Conservation (phyloP, 1,139 yeast genomes). For the Diutina neorugosa region DNA sequence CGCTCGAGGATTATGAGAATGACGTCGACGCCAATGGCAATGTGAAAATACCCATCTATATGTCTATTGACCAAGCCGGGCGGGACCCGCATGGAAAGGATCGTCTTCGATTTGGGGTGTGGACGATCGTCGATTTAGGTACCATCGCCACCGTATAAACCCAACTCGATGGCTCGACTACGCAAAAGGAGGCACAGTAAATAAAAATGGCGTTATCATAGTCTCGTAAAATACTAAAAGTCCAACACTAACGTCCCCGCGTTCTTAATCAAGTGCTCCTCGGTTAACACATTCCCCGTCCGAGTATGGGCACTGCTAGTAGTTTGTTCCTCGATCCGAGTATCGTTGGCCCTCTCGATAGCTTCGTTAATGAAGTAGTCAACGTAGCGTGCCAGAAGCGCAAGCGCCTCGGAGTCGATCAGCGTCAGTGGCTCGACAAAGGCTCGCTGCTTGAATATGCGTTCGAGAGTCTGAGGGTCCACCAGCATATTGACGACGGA, state of each 20-base stretch:
- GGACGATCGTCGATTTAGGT: background rate
- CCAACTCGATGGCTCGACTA: background rate
- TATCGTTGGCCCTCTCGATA: conserved; percentile 47
- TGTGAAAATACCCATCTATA: background rate
- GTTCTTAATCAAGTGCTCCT: conserved; percentile 33
- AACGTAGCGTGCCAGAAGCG: conserved; percentile 43
- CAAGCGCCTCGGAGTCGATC: conserved; percentile 37
- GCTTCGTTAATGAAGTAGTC: conserved; percentile 55
- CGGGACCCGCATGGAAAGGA: background rate
- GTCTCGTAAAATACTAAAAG: conserved; percentile 18
- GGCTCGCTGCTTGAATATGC: conserved; percentile 41
- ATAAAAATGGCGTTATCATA: no score
- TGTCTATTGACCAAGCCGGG: background rate
- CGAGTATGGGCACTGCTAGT: background rate
- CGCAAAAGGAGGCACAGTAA: background rate
- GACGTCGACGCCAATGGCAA: background rate
- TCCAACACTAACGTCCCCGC: conserved; percentile 49
- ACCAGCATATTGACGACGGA: background rate
- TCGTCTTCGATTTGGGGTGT: background rate
- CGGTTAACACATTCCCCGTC: background rate
- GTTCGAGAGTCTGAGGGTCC: conserved; percentile 32
- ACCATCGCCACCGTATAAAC: background rate
- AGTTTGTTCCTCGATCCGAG: conserved; percentile 13
- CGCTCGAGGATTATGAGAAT: background rate
- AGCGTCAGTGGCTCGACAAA: conserved; percentile 37